Evolutionary conservation across 2,329 filamentous ascomycete genomes (phyloP).

Genomic region (Aspergillus uvarum): DNA sequence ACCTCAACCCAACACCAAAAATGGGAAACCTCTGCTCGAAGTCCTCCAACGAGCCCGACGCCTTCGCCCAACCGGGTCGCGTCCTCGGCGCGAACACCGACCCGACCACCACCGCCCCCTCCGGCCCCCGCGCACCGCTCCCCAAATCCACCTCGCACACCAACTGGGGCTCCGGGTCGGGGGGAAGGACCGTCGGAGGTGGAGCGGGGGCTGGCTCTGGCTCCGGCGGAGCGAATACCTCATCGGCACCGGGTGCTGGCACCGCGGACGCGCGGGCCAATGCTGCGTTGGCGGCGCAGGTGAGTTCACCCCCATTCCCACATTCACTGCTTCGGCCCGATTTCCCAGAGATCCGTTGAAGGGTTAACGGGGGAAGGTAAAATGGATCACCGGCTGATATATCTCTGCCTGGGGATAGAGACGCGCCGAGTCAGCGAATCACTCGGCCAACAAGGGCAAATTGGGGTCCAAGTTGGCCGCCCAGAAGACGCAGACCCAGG

Average conservation of each 20-base stretch:
- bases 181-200: constrained; percentile 63
- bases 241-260: constrained; percentile 1
- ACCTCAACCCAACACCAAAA: background rate
- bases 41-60: constrained; percentile 57
- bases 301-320: constrained; percentile 44
- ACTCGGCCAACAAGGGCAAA: constrained; percentile 58
- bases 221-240: too few relatives aligned
- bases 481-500: constrained; percentile 72
- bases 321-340: too few relatives aligned
- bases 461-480: constrained; percentile 68
- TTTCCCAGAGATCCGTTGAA: background rate
- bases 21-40: constrained; percentile 93
- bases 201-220: constrained; percentile 16
- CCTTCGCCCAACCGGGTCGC: constrained; percentile 72
- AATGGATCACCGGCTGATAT: background rate
- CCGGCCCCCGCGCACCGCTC: constrained; percentile 53
- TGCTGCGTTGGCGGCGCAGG: constrained; percentile 82
- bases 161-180: constrained; percentile 34
- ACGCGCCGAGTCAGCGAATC: constrained; percentile 58
- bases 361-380: background rate
- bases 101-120: constrained; percentile 23
- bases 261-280: constrained; percentile 64
- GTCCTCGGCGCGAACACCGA: constrained; percentile 59
- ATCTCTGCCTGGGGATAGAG: constrained; percentile 51
- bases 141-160: constrained; percentile 44